Conservation (phyloP, 78 protist species). For the Guillardia theta region DNA sequence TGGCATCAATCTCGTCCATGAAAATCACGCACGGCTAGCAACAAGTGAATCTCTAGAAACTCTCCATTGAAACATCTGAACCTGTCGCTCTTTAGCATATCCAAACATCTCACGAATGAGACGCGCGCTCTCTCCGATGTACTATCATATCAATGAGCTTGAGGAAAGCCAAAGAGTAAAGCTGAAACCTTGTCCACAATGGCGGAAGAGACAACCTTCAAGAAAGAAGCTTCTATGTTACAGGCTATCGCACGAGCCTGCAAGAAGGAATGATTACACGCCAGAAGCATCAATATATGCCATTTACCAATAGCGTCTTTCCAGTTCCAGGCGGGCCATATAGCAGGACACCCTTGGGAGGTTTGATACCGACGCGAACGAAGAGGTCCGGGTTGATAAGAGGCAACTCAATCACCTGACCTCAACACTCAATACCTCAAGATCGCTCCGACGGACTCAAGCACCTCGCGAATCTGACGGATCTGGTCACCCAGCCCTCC, state of each 20-base stretch:
- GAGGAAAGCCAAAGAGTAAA: no score
- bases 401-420: slow-evolving; percentile 95
- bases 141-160: no score
- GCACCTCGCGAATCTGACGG: slow-evolving; percentile 96
- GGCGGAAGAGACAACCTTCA: slow-evolving; percentile 97
- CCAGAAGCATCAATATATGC: no score
- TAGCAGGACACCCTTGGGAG: slow-evolving; percentile 96
- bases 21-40: slow-evolving; percentile 99
- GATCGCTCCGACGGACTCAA: no score
- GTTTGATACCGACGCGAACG: slow-evolving; percentile 95
- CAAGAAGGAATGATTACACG: no score
- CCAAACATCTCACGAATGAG: slow-evolving; percentile 99
- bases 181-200: slow-evolving; percentile 99
- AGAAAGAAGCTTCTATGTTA: slow-evolving; percentile 91
- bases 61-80: background rate
- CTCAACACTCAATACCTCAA: no score
- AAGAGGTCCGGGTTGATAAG: slow-evolving; percentile 98
- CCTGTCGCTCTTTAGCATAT: slow-evolving; percentile 4
- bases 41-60: slow-evolving; percentile 84
- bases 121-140: slow-evolving; percentile 99
- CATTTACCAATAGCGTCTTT: slow-evolving; percentile 97
- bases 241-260: slow-evolving; percentile 98
- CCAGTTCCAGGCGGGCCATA: slow-evolving; percentile 96
- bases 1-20: slow-evolving; percentile 99
- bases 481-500: slow-evolving; percentile 97